Evolutionary conservation across 2,329 filamentous ascomycete genomes (phyloP), one percentile per base, ranked within the genome.

Genomic region (Aspergillus persii): DNA sequence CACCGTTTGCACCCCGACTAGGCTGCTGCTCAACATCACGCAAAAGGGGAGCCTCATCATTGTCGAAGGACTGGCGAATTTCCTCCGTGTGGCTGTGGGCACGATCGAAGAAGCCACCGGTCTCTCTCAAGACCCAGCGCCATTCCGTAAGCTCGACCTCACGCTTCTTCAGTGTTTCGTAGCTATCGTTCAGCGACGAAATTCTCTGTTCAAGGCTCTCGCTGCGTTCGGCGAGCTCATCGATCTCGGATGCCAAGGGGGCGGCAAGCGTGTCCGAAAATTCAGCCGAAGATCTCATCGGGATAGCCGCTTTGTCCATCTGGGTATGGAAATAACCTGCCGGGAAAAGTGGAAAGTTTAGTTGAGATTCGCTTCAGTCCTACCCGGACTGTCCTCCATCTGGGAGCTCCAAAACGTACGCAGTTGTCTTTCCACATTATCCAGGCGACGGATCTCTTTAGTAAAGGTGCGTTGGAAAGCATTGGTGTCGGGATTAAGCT

Each of bases 381-480:
- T 29, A n/a, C 31, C n/a, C 9, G 8, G 23, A 53, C 8, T 18
- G 18, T 27, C 50, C 23, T 30, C 23, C n/a, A 23, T 29, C 8
- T 23, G 15, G 12, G 23, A 41, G 61, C 36, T 15, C 8, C 23
- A 27, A 26, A 49, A 84, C 90, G 76, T 89, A 93, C 92, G 91
- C 70, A 99, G 88, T 79, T 99, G 95, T 74, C 95, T 87, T 81
- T 99, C 95, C 63, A 98, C 92, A 84, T 99, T 99, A 78, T 99
- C 95, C 61, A 99, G 87, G 64, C 95, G 88, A 73, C 96, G 89
- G 67, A 99, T 98, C 80, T 99, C 95, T 73, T 96, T 93, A 18
- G 95, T 99, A 69, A 96, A 99, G 54, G 94, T 97, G 59, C 95
- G 85, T 79, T 99, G 96, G 77, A 99, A 99, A 69, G 95, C 94